A percentile compares a stretch with the other conserved stretches of the same genome.
phyloP scores from a whole-genome alignment of 2,329 filamentous ascomycete species.

The Fusarium sp. region DNA sequence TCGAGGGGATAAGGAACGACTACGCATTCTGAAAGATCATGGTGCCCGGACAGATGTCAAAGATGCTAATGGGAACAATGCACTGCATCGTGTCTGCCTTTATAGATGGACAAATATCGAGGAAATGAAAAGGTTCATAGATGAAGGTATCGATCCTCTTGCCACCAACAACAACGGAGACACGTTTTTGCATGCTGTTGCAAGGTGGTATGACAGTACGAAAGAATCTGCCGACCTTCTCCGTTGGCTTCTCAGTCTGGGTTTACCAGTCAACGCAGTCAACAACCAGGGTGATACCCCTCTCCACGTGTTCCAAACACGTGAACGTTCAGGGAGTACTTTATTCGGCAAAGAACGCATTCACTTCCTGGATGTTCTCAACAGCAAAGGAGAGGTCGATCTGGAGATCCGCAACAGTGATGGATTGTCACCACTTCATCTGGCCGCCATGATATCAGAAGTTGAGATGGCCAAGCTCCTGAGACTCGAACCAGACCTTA shows the following conservation, averaged over 20 bases:
- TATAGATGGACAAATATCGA: fast-evolving
- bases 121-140: constrained; percentile 1
- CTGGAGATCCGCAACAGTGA: constrained; percentile 29
- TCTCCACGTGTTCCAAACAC: constrained; percentile 22
- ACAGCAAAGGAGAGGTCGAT: not conserved
- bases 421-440: constrained; percentile 31
- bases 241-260: constrained; percentile 27
- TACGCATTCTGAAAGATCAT: not conserved
- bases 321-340: not conserved
- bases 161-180: constrained; percentile 25
- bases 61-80: constrained; percentile 30
- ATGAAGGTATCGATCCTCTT: constrained; percentile 26
- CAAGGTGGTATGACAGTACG: not conserved
- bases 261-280: constrained; percentile 30
- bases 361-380: constrained; percentile 27
- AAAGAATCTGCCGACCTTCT: not conserved
- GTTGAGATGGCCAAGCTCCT: constrained; percentile 13
- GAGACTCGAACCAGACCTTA: constrained; percentile 9
- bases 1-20: not conserved
- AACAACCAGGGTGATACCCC: constrained; percentile 33
- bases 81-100: constrained; percentile 10
- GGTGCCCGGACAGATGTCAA: constrained; percentile 17
- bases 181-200: constrained; percentile 30
- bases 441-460: constrained; percentile 31
- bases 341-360: not conserved